Conservation (phyloP, 345 rosid species). For the Geranium rotundifolium region DNA sequence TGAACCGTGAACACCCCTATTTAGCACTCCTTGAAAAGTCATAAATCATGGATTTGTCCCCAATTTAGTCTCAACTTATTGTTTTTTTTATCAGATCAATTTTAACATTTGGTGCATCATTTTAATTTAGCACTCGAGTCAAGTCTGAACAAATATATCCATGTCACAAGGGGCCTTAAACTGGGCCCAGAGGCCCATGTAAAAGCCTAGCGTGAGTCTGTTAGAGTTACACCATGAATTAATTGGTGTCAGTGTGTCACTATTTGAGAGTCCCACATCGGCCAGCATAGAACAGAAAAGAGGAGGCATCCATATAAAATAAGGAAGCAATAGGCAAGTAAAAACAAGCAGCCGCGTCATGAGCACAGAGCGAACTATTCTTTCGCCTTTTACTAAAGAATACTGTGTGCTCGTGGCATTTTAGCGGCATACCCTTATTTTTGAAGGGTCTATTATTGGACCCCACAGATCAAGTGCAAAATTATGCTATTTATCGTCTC, state of each 20-base stretch:
- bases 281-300: accelerated
- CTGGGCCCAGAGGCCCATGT: not conserved
- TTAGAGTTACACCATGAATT: too few species aligned
- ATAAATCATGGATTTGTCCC: too few species aligned
- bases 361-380: conserved; percentile 41
- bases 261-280: conserved; percentile 10
- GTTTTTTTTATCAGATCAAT: too few species aligned
- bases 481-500: too few species aligned
- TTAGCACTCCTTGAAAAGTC: too few species aligned
- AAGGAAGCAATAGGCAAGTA: accelerated
- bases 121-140: too few species aligned
- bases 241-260: not conserved
- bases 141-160: too few species aligned
- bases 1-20: too few species aligned
- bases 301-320: not conserved
- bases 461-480: not conserved
- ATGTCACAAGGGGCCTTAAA: too few species aligned
- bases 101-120: too few species aligned
- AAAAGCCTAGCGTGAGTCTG: not conserved
- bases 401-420: conserved; percentile 21
- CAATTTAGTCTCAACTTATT: too few species aligned
- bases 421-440: conserved; percentile 12
- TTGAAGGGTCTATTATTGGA: not conserved
- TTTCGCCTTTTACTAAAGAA: conserved; percentile 48
- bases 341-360: conserved; percentile 12